Evolutionary conservation across 345 rosid species (phyloP).

Genomic region (Sonneratia caseolaris): DNA sequence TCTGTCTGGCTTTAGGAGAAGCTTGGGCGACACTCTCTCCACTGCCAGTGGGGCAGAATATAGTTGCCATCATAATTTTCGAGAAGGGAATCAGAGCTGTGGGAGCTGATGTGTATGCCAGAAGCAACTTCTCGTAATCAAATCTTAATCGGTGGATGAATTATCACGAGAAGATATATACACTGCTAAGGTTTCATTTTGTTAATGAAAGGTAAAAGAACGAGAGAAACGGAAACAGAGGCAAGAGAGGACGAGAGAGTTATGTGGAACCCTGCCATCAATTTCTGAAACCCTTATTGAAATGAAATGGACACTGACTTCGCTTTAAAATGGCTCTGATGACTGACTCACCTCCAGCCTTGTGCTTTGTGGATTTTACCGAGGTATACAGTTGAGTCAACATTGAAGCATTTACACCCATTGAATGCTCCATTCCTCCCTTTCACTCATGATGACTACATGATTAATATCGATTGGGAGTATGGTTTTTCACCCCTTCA

Average conservation of each 20-base stretch:
- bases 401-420: constrained; percentile 1
- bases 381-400: constrained; percentile 1
- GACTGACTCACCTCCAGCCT: not conserved
- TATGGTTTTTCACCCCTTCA: not conserved
- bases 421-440: not conserved
- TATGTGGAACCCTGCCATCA: constrained; percentile 19
- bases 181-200: too few species aligned
- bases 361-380: not conserved
- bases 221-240: too few species aligned
- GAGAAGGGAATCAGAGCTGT: not conserved
- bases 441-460: not conserved
- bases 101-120: too few species aligned
- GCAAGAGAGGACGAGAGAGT: too few species aligned
- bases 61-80: too few species aligned
- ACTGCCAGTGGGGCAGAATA: too few species aligned
- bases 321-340: constrained; percentile 12
- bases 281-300: constrained; percentile 22
- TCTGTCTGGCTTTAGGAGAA: not conserved
- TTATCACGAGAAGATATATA: too few species aligned
- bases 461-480: not conserved
- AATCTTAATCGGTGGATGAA: too few species aligned
- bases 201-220: too few species aligned
- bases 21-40: not conserved
- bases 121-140: not conserved
- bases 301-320: constrained; percentile 21